Base-by-base conservation (phyloP, 2,329 filamentous ascomycete genomes). In the Colletotrichum sp. region DNA sequence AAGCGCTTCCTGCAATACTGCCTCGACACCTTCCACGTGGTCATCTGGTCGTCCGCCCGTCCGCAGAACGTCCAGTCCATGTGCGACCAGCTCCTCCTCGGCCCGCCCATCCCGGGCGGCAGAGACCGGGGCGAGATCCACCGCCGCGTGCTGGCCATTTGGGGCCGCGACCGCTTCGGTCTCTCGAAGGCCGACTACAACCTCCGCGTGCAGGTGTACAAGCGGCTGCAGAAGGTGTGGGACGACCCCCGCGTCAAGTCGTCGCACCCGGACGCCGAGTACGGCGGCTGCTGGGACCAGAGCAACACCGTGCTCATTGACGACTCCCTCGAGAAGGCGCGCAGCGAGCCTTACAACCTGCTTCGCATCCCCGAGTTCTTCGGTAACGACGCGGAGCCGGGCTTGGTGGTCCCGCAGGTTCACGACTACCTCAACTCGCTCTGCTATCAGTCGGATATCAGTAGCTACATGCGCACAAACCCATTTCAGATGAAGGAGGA, bases 301-400 rank as follows among this genome's bases (percentile, higher is more conserved):
- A 89, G 89, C 67, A 98, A 99, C 84, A 99, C 97, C 0, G 90
- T 99, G 8, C 88, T 99, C 30, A 92, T 99, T 52, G 97, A 99
- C 80, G 97, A 99, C 85, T 95, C 93, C 34, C 80, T 85, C 2
- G 90, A 96, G 81, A 99, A 99, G 87, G 96, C 93, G 1, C 89
- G 91, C 30, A 93, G 90, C 71, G 95, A 99, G 84, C 97, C 97
- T 1, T 91, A 92, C 85, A 99, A 99, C 80, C 89, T 97, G 26
- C 85, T 99, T 12, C 88, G 93, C 78, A 90, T 99, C 26, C 95
- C 96, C 1, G 95, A 98, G 84, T 98, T 97, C 81, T 83, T 84
- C 4, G 91, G 89, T 15, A 75, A 88, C 44, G 59, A 75, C 3
- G 76, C 80, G 8, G 89, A 91, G 80, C 60, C 78, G 1, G 81